phyloP scores from a whole-genome alignment of 176 grass and related monocot species.

The Aegilops umbellulata region DNA sequence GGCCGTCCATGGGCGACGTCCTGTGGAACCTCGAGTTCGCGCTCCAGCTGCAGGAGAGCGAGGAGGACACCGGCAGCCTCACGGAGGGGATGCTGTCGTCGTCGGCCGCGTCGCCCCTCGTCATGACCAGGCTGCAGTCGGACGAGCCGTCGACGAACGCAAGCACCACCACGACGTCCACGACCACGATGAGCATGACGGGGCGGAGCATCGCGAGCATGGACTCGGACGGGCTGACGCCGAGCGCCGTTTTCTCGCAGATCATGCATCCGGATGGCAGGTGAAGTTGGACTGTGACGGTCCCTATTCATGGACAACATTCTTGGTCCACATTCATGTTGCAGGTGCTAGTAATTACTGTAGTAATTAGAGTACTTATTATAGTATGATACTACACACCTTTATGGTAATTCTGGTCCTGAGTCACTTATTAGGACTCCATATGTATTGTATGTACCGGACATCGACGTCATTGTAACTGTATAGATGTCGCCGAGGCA shows the following conservation, averaged over 20 bases:
- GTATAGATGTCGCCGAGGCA: not conserved
- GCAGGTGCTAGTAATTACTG: not conserved
- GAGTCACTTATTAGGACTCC: not conserved
- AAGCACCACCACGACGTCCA: conserved; percentile 32
- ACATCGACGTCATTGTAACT: not conserved
- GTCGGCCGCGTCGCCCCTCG: not conserved
- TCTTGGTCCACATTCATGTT: not conserved
- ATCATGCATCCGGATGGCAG: conserved; percentile 64
- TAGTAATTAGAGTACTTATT: too few species aligned
- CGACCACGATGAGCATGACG: conserved; percentile 27
- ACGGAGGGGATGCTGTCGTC: conserved; percentile 7
- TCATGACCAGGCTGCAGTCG: not conserved
- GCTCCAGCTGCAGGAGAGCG: conserved; percentile 61
- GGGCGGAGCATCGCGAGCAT: conserved; percentile 43
- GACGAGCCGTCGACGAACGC: conserved; percentile 35
- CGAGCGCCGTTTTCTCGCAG: conserved; percentile 67
- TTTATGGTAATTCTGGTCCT: not conserved
- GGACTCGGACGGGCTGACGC: conserved; percentile 43
- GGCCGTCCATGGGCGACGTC: conserved; percentile 68
- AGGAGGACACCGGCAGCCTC: conserved; percentile 41
- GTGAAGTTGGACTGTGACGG: not conserved
- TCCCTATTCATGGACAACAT: not conserved
- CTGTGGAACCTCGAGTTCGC: conserved; percentile 80
- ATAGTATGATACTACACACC: not conserved
- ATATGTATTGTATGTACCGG: not conserved